Base-by-base conservation (phyloP, 495 filamentous ascomycete species). In the Hyaloscypha bicolor region DNA sequence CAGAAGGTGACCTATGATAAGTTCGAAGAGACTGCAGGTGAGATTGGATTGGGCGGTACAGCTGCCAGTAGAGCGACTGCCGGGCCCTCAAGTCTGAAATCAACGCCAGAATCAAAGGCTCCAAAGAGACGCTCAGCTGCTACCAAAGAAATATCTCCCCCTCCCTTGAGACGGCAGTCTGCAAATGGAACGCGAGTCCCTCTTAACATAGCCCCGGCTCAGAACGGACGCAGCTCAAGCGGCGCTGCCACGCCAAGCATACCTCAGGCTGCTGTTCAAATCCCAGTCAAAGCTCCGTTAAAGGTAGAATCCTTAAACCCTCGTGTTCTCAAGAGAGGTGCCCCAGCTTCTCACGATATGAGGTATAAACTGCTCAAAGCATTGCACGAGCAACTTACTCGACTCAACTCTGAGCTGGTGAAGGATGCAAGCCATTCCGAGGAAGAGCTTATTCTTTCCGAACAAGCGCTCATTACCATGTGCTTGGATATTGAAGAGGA, bases 401-500 rank as follows among this genome's bases (percentile, higher is more conserved):
- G 88, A 6, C 83, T 96, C 9, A 95, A 97, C 76, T 81, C 85
- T 35, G 86, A 88, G 53, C 69, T 82, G 19, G 80, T 81, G 32
- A 87, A 87, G 59, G 84, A 81, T 45, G 83, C 79, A 29, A 72
- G 66, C 19, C 74, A 76, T 29, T 63, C 71, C 4, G 75, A 78
- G 25, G 76, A 76, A 37, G 45, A 67, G 30, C 76, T 94, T 12
- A 65, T 87, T 12, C 78, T 95, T 4, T 87, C 84, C 2, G 76
- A 86, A 0, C 86, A 93, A 69, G 87, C 92, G 65, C 79, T 98
- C 29, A 87, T 97, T 9, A 85, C 84, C 48, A 85, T 91, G 76
- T 90, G 92, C 2, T 79, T 97, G 3, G 93, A 97, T 68, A 88
- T 93, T 62, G 95, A 99, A 76, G 88, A 97, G 72, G 88, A 86